Conservation (phyloP, 345 rosid species). For the Arabidopsis arenosa region DNA sequence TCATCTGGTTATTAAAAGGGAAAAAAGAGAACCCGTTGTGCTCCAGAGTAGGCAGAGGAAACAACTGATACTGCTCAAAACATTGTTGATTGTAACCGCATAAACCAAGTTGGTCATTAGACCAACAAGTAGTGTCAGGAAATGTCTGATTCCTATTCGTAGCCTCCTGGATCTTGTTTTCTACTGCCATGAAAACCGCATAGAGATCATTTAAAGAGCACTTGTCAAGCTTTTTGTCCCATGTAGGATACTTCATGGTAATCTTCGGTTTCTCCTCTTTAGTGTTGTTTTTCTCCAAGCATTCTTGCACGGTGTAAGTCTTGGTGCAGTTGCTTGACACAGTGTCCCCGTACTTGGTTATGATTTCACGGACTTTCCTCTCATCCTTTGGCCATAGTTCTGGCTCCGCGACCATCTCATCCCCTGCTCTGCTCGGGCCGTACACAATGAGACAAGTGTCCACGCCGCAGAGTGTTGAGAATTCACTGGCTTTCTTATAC, state of each 20-base stretch:
- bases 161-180: slow-evolving; percentile 43
- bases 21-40: slow-evolving; percentile 14
- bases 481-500: slow-evolving; percentile 47
- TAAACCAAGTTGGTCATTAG: slow-evolving; percentile 34
- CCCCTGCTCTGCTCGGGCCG: slow-evolving; percentile 42
- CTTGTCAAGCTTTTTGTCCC: slow-evolving; percentile 37
- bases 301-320: slow-evolving; percentile 33
- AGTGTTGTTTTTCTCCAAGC: slow-evolving; percentile 25
- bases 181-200: slow-evolving; percentile 18
- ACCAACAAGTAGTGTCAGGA: slow-evolving; percentile 23
- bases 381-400: slow-evolving; percentile 46
- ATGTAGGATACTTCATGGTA: slow-evolving; percentile 29
- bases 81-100: slow-evolving; percentile 36
- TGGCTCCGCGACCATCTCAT: slow-evolving; percentile 27
- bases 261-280: slow-evolving; percentile 24
- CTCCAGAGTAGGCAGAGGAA: slow-evolving; percentile 23
- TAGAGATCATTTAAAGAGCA: slow-evolving; percentile 40
- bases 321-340: slow-evolving; percentile 36
- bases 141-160: slow-evolving; percentile 21
- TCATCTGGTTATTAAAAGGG: slow-evolving; percentile 23
- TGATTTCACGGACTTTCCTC: slow-evolving; percentile 38
- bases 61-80: slow-evolving; percentile 40
- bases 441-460: slow-evolving; percentile 50
- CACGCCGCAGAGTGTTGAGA: slow-evolving; percentile 51
- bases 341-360: slow-evolving; percentile 44